Evolutionary conservation across 2,329 filamentous ascomycete species (phyloP), one percentile per base, ranked within the genome.

Genomic region (Trichophyton schoenleinii): DNA sequence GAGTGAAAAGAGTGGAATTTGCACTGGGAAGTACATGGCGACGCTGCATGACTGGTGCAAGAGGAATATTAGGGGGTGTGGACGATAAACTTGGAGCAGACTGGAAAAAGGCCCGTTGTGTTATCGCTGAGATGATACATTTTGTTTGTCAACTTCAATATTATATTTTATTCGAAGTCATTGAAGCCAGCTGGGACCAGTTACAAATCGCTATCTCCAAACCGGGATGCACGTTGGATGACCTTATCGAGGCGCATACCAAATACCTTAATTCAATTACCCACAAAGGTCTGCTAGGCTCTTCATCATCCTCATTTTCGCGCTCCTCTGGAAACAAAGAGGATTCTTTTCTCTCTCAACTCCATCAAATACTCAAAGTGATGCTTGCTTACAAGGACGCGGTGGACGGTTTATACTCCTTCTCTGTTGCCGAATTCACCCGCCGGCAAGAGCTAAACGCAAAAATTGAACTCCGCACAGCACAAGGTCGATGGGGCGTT

Each of bases 111-210:
- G 95, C 91, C 3, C 83, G 92, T 62, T 94, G 91, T 62, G 86
- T 87, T 18, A 85, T 97, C 42, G 91, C 92, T 11, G 95, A 99
- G 74, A 99, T 99, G 94, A 89, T 97, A 15, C 95, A 99, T 73
- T 97, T 99, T 70, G 87, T 97, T 69, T 90, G 90, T 65, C 94
- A 99, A 74, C 81, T 99, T 13, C 94, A 99, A 74, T 96, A 97
- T 77, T 99, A 99, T 73, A 96, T 99, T 67, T 81, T 99, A 8
- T 99, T 97, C 70, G 94, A 99, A 74, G 94, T 99, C 67, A 97
- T 99, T 67, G 94, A 99, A 73, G 87, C 89, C 41, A 94, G 89
- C 57, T 99, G 94, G 95, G 88, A 89, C 64, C 87, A 92, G 70
- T 81, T 99, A 1, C 89, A 96, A 73, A 82, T 84, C 31, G 87